Evolutionary conservation across 2,329 filamentous ascomycete species (phyloP), one percentile per base, ranked within the genome.

Genomic region (Colletotrichum tanaceti): DNA sequence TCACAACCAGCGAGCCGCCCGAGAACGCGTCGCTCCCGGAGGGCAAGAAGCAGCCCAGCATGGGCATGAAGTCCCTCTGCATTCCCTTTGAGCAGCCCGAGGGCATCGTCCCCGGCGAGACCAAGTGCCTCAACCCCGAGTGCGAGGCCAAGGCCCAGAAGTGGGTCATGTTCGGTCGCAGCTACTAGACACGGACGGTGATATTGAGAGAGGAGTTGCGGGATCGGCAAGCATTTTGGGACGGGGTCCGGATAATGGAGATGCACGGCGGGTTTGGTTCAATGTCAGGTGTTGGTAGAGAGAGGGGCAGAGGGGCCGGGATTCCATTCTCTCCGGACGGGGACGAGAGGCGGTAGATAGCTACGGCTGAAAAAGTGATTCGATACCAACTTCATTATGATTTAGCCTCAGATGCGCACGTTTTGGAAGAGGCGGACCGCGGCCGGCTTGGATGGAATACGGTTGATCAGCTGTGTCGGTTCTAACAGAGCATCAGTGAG

Each of bases 111-210:
- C 84, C 89, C 72, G 94, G 93, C 58, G 91, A 93, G 82, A 97
- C 93, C 67, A 94, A 96, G 82, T 99, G 96, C 79, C 85, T 95
- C 74, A 98, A 93, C 85, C 95, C 95, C 49, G 91, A 95, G 76
- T 98, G 95, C 82, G 84, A 85, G 70, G 85, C 84, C 72, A 82
- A 89, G 58, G 95, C 95, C 20, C 89, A 95, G 85, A 88, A 91
- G 76, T 98, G 93, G 91, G 92, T 93, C 80, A 91, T 98, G 90
- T 98, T 98, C 81, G 95, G 95, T 75, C 86, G 91, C 82, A 91
- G 86, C 77, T 89, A 89, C 77, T 89, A 85, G 73, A 58, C 24
- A 32, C 39, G 11, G 44, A 24, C 22, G 32, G 72, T 62, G 58
- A 22, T 28, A 68, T 63, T 58, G 52, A 49, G 57, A 57, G 62